Conservation (phyloP, 1,139 yeast species). For the Suhomyces anneliseae region DNA sequence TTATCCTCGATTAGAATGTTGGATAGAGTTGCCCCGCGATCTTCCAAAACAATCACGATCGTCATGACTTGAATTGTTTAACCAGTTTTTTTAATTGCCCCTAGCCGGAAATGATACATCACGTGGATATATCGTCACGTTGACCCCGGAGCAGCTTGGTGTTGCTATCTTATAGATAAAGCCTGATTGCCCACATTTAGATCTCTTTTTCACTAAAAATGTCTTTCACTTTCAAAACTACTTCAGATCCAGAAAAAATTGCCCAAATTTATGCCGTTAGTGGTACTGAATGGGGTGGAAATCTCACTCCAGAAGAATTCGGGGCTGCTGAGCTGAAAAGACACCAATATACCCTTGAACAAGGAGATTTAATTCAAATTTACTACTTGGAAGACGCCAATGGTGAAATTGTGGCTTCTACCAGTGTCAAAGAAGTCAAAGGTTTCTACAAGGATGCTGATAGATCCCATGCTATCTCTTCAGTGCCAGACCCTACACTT, state of each 20-base stretch:
- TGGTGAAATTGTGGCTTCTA: constrained; percentile 28
- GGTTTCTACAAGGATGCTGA: constrained; percentile 38
- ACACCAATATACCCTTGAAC: constrained; percentile 15
- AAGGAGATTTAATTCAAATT: constrained; percentile 18
- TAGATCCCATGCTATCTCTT: constrained; percentile 26
- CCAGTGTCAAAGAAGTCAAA: constrained; percentile 25
- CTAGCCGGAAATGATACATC: neutral
- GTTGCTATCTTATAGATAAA: neutral
- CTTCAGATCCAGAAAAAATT: constrained; percentile 31
- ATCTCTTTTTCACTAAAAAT: neutral
- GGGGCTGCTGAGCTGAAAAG: constrained; percentile 22
- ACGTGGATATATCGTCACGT: neutral
- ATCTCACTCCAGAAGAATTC: constrained; percentile 26
- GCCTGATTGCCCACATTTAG: neutral
- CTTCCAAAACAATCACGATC: too few species aligned
- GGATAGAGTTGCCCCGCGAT: too few species aligned
- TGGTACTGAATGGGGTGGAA: constrained; percentile 33
- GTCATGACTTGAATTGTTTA: too few species aligned
- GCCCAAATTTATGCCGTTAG: constrained; percentile 26
- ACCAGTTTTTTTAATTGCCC: neutral
- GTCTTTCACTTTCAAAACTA: constrained; percentile 17
- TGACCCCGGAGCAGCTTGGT: neutral
- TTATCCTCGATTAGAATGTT: too few species aligned
- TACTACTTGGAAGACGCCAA: constrained; percentile 32
- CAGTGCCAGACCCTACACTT: constrained; percentile 34